Evolutionary conservation across 2,329 filamentous ascomycete species (phyloP).

Genomic region (Exophiala bonariae): DNA sequence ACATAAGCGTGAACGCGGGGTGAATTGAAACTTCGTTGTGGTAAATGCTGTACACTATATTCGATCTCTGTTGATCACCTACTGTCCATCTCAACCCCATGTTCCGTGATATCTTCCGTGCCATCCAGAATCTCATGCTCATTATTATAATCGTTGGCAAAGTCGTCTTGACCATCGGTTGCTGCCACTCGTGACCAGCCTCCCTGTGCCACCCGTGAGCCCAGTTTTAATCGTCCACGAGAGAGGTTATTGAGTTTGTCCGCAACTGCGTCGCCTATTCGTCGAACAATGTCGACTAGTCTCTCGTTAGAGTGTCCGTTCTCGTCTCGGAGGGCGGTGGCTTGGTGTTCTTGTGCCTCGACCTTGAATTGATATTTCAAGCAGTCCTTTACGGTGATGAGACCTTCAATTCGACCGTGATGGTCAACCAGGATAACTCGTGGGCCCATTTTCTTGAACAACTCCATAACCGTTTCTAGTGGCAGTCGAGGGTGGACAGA

Average conservation of each 20-base stretch:
- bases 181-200: slow-evolving; percentile 24
- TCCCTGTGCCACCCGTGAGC: slow-evolving; percentile 14
- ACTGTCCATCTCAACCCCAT: slow-evolving; percentile 25
- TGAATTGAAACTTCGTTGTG: too few species aligned
- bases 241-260: slow-evolving; percentile 54
- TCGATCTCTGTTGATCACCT: slow-evolving; percentile 8
- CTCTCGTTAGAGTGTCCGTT: slow-evolving; percentile 56
- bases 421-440: slow-evolving; percentile 92
- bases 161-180: slow-evolving; percentile 15
- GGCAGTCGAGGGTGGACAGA: slow-evolving; percentile 88
- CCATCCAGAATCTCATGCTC: slow-evolving; percentile 30
- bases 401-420: slow-evolving; percentile 75
- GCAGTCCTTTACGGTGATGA: slow-evolving; percentile 96
- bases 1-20: too few species aligned
- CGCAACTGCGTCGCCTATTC: slow-evolving; percentile 59
- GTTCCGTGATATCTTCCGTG: slow-evolving; percentile 26
- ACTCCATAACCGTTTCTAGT: slow-evolving; percentile 95
- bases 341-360: slow-evolving; percentile 74
- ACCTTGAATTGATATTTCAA: slow-evolving; percentile 97
- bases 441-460: slow-evolving; percentile 97
- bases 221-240: slow-evolving; percentile 59
- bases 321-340: slow-evolving; percentile 51
- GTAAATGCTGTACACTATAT: too few species aligned
- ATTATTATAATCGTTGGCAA: slow-evolving; percentile 29
- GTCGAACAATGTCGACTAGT: slow-evolving; percentile 61